Conservation (phyloP, 2,329 filamentous ascomycete species). For the Fusarium sp. region DNA sequence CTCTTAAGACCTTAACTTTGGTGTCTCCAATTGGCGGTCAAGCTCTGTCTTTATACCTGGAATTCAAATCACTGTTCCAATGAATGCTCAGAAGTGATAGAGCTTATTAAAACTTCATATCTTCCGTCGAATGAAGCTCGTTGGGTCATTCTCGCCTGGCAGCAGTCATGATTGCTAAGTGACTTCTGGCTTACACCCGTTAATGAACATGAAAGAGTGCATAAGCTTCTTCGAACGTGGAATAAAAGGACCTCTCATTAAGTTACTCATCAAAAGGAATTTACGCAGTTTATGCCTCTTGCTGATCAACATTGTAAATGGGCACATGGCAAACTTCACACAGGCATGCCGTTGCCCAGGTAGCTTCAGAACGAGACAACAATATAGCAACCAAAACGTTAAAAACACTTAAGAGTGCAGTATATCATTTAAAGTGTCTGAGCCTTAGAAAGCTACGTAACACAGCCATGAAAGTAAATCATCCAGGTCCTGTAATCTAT, state of each 20-base stretch:
- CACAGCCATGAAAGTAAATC: not conserved
- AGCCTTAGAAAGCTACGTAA: not conserved
- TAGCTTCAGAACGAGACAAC: not conserved
- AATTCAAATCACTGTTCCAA: too few relatives aligned
- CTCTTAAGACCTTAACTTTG: not conserved
- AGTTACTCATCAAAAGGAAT: too few relatives aligned
- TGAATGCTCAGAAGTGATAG: too few relatives aligned
- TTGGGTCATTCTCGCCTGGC: not conserved
- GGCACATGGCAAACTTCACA: not conserved
- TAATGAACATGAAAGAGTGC: not conserved
- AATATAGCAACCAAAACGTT: not conserved
- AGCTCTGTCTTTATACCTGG: not conserved
- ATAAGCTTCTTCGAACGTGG: not conserved
- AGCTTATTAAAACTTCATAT: too few relatives aligned
- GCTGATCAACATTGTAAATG: not conserved
- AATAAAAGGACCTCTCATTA: not conserved
- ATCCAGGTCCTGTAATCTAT: constrained; percentile 4
- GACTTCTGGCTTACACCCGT: not conserved
- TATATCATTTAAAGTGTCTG: not conserved
- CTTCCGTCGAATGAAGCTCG: too few relatives aligned
- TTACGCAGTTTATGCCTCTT: too few relatives aligned
- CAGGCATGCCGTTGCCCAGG: not conserved
- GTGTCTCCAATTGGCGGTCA: not conserved
- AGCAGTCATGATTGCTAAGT: not conserved
- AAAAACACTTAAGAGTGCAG: not conserved